These are phyloP conservation scores for Fusarium chlamydosporum DNA, from an alignment of 2,329 filamentous ascomycete species.

Conservation along the genomic window DNA sequence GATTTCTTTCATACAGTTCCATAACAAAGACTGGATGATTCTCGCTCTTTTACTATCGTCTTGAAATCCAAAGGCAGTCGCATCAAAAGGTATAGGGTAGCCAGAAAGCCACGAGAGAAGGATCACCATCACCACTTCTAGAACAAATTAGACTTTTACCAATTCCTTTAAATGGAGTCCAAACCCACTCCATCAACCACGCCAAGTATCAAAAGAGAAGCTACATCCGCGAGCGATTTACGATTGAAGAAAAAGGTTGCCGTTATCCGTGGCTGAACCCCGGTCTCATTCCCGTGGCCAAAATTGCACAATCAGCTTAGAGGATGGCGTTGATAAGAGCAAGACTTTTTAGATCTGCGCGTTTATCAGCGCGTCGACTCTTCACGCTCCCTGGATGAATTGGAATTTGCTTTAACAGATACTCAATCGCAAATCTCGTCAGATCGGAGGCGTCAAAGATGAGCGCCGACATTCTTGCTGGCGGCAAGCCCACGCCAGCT, in stretches of 20 bases:
- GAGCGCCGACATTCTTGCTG: conserved; percentile 29
- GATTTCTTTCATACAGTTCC: neutral
- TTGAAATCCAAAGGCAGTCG: too few species aligned
- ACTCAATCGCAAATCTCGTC: neutral
- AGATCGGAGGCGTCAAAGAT: conserved; percentile 24
- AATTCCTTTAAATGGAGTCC: conserved; percentile 41
- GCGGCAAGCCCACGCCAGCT: conserved; percentile 18
- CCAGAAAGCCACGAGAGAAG: neutral
- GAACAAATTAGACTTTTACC: conserved; percentile 27
- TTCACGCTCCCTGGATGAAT: neutral
- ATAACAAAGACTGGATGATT: too few species aligned
- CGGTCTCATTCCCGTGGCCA: neutral
- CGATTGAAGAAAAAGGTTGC: conserved; percentile 6
- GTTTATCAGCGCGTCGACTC: neutral
- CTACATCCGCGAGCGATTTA: conserved; percentile 28
- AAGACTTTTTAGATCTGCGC: neutral
- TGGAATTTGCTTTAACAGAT: neutral
- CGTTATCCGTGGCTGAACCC: conserved; percentile 24
- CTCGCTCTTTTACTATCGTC: too few species aligned
- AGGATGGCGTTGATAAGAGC: conserved; percentile 41
- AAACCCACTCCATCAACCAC: conserved; percentile 22
- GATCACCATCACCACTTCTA: conserved; percentile 6
- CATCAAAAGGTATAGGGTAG: conserved; percentile 8
- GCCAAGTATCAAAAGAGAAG: conserved; percentile 41
- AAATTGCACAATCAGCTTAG: conserved; percentile 37